Conservation (phyloP, 768 basidiomycete genomes). For the Tylopilus felleus region DNA sequence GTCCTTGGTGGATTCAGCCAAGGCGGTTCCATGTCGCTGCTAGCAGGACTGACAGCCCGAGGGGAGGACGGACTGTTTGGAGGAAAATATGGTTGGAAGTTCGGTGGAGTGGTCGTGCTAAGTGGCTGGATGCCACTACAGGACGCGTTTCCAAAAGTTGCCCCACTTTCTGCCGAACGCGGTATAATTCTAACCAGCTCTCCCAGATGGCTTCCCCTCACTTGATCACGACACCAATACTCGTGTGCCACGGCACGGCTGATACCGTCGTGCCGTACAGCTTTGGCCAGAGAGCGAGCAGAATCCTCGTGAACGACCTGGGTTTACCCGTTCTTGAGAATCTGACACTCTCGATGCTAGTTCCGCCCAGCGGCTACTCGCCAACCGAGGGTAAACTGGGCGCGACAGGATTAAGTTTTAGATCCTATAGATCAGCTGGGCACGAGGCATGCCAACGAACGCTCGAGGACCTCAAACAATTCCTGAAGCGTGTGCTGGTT, state of each 20-base stretch:
- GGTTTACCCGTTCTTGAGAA: slow-evolving; percentile 43
- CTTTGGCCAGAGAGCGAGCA: slow-evolving; percentile 52
- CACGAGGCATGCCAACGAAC: slow-evolving; percentile 68
- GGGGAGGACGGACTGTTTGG: slow-evolving; percentile 25
- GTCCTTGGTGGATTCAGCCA: slow-evolving; percentile 89
- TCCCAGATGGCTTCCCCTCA: slow-evolving; percentile 58
- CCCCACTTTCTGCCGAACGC: slow-evolving; percentile 14
- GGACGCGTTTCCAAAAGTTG: slow-evolving; percentile 61
- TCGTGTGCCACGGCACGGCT: slow-evolving; percentile 82
- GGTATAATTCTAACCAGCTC: slow-evolving; percentile 3
- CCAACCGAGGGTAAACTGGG: slow-evolving; percentile 20
- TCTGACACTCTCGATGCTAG: slow-evolving; percentile 33
- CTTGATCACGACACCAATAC: slow-evolving; percentile 65
- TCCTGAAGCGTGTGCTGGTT: slow-evolving; percentile 62
- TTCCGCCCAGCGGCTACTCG: slow-evolving; percentile 20
- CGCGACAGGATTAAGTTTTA: slow-evolving; percentile 57
- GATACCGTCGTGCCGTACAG: slow-evolving; percentile 71
- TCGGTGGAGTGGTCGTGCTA: slow-evolving; percentile 69
- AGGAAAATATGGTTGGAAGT: slow-evolving; percentile 46
- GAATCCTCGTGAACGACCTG: slow-evolving; percentile 52
- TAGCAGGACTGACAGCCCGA: slow-evolving; percentile 54
- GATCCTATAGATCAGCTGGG: slow-evolving; percentile 60
- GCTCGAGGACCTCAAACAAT: slow-evolving; percentile 64
- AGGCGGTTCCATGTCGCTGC: slow-evolving; percentile 72
- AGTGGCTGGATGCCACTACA: slow-evolving; percentile 79